Conservation (phyloP, 2,329 filamentous ascomycete species). For the Ceratocystis variospora region DNA sequence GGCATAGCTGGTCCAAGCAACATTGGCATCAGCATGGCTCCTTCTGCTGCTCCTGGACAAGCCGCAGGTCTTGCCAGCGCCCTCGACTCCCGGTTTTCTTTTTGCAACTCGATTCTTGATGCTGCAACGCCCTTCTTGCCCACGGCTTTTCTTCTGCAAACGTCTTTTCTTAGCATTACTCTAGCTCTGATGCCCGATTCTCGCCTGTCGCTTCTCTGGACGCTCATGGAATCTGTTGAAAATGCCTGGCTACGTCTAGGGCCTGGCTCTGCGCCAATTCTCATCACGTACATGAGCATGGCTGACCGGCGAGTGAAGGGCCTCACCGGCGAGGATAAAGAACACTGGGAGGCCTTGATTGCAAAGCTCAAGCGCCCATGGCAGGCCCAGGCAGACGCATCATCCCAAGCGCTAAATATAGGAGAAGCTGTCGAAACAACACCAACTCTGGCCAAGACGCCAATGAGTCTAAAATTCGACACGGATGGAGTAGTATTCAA, state of each 20-base stretch:
- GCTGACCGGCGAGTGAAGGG: constrained; percentile 25
- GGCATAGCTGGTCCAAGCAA: neutral
- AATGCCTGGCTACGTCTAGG: constrained; percentile 24
- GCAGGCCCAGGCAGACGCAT: neutral
- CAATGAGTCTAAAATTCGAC: neutral
- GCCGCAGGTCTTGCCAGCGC: constrained; percentile 24
- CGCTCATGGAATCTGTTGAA: constrained; percentile 28
- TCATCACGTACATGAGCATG: constrained; percentile 27
- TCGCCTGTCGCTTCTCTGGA: constrained; percentile 28
- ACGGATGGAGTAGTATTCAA: neutral
- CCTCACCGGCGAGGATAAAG: constrained; percentile 27
- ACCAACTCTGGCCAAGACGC: neutral
- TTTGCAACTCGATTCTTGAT: constrained; percentile 29
- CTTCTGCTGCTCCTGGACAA: constrained; percentile 20
- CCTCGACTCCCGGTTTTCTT: constrained; percentile 27
- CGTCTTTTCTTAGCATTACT: constrained; percentile 29
- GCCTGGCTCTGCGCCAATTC: constrained; percentile 27
- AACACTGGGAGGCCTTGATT: constrained; percentile 25
- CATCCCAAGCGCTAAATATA: neutral
- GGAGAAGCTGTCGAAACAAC: neutral
- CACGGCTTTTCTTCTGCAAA: constrained; percentile 28
- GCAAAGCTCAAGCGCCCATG: constrained; percentile 22
- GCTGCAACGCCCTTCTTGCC: constrained; percentile 27
- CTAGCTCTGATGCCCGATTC: constrained; percentile 26
- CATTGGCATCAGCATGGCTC: constrained; percentile 19